Conservation (phyloP, 2,329 filamentous ascomycete species). For the Chrysosporium keratinophilum region DNA sequence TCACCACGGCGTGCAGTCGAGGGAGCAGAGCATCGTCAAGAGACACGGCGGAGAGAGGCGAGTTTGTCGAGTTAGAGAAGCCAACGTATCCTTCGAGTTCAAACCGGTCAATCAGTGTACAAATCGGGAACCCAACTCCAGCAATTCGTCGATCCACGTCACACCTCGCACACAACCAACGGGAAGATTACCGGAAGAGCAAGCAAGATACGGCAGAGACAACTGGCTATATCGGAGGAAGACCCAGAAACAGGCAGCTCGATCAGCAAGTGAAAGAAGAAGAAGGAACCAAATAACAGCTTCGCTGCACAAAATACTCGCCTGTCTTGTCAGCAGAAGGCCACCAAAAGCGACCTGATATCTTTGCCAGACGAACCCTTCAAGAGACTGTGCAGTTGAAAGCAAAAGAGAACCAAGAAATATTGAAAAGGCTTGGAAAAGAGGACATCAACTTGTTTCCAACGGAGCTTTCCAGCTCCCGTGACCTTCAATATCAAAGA, state of each 20-base stretch:
- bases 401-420: too few relatives aligned
- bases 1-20: neutral
- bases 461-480: neutral
- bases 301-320: too few relatives aligned
- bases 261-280: too few relatives aligned
- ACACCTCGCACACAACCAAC: constrained; percentile 7
- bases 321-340: too few relatives aligned
- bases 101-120: neutral
- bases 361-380: too few relatives aligned
- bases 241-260: neutral
- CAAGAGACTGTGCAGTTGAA: too few relatives aligned
- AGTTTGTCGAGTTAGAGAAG: neutral
- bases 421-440: too few relatives aligned
- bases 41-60: neutral
- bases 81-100: neutral
- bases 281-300: too few relatives aligned
- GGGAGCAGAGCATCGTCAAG: neutral
- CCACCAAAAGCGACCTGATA: too few relatives aligned
- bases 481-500: neutral
- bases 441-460: too few relatives aligned
- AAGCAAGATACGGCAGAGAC: neutral
- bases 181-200: constrained; percentile 5
- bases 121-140: constrained; percentile 1
- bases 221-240: neutral
- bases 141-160: constrained; percentile 10